Percentiles rank a stretch among this genome's conserved stretches.
Evolutionary conservation across 1,284 basidiomycete species (phyloP).

Genomic region (Mycena sp.): DNA sequence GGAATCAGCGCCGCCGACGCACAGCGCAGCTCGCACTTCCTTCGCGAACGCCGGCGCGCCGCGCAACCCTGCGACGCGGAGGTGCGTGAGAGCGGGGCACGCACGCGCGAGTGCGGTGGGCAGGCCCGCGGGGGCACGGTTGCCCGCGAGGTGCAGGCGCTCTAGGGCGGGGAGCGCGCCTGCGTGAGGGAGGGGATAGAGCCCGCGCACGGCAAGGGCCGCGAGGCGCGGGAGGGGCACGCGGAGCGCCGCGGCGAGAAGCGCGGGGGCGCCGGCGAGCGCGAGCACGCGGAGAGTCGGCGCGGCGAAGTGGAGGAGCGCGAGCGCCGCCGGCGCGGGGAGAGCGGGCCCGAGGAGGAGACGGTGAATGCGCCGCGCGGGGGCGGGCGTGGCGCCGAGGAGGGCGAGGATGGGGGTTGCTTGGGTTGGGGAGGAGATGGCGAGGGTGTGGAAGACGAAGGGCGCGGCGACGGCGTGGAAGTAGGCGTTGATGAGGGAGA

Average conservation of each 20-base stretch:
- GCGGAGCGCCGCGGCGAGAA: slow-evolving; percentile 51
- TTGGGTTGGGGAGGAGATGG: slow-evolving; percentile 38
- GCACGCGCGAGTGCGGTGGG: slow-evolving; percentile 49
- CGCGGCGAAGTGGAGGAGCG: slow-evolving; percentile 49
- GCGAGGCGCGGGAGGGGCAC: slow-evolving; percentile 48
- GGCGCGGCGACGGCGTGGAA: slow-evolving; percentile 46
- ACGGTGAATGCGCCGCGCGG: slow-evolving; percentile 45
- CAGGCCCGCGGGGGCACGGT: slow-evolving; percentile 59
- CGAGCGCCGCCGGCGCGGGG: slow-evolving; percentile 35
- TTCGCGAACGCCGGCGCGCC: slow-evolving; percentile 49
- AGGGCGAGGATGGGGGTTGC: slow-evolving; percentile 37
- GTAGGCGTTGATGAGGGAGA: slow-evolving; percentile 48
- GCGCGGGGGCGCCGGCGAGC: slow-evolving; percentile 25
- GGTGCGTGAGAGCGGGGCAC: slow-evolving; percentile 51
- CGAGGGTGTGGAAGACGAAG: slow-evolving; percentile 49
- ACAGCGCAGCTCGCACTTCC: slow-evolving; percentile 46
- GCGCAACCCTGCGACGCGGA: slow-evolving; percentile 53
- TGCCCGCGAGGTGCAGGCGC: slow-evolving; percentile 57
- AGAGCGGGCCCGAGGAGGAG: slow-evolving; percentile 45
- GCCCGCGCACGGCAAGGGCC: slow-evolving; percentile 53
- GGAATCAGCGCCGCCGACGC: too few relatives aligned
- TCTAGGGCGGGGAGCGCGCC: slow-evolving; percentile 51
- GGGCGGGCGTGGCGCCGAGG: slow-evolving; percentile 39
- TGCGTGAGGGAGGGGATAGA: slow-evolving; percentile 57
- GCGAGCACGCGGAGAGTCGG: slow-evolving; percentile 47